phyloP scores from a whole-genome alignment of 768 basidiomycete genomes.

The Lactarius evosmus region DNA sequence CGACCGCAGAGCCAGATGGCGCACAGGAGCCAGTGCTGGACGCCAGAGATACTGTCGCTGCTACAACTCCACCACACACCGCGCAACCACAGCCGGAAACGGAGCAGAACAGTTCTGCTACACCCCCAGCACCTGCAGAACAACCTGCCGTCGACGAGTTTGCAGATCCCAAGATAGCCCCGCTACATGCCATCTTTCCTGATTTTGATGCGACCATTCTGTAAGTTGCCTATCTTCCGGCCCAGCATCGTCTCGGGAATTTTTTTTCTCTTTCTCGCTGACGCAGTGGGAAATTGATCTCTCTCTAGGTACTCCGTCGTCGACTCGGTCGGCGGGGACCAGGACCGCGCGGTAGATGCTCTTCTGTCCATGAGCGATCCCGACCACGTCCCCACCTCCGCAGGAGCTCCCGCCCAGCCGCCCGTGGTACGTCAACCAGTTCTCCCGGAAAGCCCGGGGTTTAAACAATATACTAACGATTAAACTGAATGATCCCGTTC shows the following conservation, averaged over 20 bases:
- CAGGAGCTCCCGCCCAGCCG: conserved; percentile 27
- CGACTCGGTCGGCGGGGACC: conserved; percentile 64
- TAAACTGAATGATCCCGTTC: neutral
- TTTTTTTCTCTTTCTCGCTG: neutral
- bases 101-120: neutral
- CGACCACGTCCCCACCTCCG: conserved; percentile 48
- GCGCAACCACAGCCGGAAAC: neutral
- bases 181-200: conserved; percentile 28
- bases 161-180: conserved; percentile 25
- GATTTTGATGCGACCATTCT: conserved; percentile 27
- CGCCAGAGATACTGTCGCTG: neutral
- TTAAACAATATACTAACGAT: neutral
- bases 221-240: conserved; percentile 1
- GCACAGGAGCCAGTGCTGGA: neutral
- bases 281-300: neutral
- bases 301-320: conserved; percentile 43
- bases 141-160: conserved; percentile 23
- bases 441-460: neutral
- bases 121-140: neutral
- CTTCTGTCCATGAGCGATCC: conserved; percentile 88
- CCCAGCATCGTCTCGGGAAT: neutral
- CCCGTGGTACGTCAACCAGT: conserved; percentile 6
- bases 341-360: conserved; percentile 72
- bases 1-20: conserved; percentile 3
- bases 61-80: neutral